phyloP scores from a whole-genome alignment of 208 protist species.

The Acanthamoeba healyi region DNA sequence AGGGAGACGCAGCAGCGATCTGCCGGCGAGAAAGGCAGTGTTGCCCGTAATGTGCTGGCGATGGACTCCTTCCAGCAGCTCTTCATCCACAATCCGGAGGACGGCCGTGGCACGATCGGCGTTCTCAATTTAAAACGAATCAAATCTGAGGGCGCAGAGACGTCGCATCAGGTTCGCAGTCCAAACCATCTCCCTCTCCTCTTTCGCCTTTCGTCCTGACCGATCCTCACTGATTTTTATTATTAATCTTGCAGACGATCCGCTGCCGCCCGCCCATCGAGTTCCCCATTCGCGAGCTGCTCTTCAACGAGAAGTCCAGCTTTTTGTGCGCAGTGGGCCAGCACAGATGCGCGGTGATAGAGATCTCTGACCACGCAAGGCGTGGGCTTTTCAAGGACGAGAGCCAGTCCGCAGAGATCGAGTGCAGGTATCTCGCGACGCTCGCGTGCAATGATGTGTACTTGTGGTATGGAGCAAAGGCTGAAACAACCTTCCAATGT shows the following conservation, averaged over 20 bases:
- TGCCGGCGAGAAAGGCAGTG: not conserved
- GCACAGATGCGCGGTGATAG: not conserved
- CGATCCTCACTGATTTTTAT: not conserved
- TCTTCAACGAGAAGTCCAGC: conserved; percentile 20
- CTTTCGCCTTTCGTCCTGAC: not conserved
- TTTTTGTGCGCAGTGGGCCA: conserved; percentile 44
- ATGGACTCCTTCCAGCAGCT: conserved; percentile 24
- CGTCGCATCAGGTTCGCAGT: not conserved
- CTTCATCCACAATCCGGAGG: not conserved
- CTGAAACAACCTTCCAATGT: no score
- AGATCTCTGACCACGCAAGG: conserved; percentile 28
- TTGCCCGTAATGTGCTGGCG: not conserved
- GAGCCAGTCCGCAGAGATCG: not conserved
- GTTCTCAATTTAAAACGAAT: conserved; percentile 31
- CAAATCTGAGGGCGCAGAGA: not conserved
- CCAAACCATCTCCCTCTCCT: no score
- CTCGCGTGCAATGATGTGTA: no score
- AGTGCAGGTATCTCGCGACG: not conserved
- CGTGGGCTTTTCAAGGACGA: not conserved
- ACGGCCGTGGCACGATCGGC: not conserved
- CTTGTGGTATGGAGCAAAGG: not conserved
- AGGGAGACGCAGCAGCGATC: not conserved
- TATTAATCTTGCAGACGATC: not conserved
- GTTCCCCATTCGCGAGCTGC: not conserved
- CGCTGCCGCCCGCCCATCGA: not conserved